These are phyloP conservation scores for Fallopia convolvulus DNA, from an alignment of 148 eudicot species.

Conservation along the genomic window DNA sequence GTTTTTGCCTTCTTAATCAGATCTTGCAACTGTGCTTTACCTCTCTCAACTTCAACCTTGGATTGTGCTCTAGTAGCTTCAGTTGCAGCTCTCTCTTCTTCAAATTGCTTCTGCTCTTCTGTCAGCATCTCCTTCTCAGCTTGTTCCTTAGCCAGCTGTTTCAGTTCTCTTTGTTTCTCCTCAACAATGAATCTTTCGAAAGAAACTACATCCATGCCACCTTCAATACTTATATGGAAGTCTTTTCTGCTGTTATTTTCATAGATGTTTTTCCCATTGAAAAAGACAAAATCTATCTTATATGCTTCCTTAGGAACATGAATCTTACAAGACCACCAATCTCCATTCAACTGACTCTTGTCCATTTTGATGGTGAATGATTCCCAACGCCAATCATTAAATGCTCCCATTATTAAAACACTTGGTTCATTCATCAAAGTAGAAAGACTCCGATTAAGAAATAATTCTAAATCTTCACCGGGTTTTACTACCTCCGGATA, in stretches of 20 bases:
- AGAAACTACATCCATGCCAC: constrained; percentile 55
- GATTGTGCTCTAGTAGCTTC: constrained; percentile 87
- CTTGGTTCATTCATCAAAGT: constrained; percentile 57
- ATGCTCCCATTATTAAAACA: constrained; percentile 77
- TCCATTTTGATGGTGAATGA: constrained; percentile 60
- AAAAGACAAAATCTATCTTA: constrained; percentile 76
- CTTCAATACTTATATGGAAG: constrained; percentile 68
- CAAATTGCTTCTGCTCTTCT: constrained; percentile 62
- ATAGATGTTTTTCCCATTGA: constrained; percentile 72
- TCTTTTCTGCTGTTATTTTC: constrained; percentile 81
- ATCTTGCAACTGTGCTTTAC: constrained; percentile 41
- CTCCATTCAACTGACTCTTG: constrained; percentile 66
- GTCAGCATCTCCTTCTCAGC: constrained; percentile 69
- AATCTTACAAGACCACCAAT: constrained; percentile 93
- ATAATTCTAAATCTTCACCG: constrained; percentile 61
- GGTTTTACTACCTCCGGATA: constrained; percentile 70
- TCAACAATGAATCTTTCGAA: constrained; percentile 89
- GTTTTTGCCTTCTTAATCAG: constrained; percentile 36
- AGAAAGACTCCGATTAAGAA: constrained; percentile 71
- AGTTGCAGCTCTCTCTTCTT: constrained; percentile 64
- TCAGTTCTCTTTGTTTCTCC: constrained; percentile 80
- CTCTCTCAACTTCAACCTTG: constrained; percentile 49
- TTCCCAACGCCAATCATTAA: constrained; percentile 88
- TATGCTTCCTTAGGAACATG: constrained; percentile 91
- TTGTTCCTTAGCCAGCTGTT: constrained; percentile 54